Base-by-base conservation (phyloP, 2,329 filamentous ascomycete species). In the Arthroderma sp. region DNA sequence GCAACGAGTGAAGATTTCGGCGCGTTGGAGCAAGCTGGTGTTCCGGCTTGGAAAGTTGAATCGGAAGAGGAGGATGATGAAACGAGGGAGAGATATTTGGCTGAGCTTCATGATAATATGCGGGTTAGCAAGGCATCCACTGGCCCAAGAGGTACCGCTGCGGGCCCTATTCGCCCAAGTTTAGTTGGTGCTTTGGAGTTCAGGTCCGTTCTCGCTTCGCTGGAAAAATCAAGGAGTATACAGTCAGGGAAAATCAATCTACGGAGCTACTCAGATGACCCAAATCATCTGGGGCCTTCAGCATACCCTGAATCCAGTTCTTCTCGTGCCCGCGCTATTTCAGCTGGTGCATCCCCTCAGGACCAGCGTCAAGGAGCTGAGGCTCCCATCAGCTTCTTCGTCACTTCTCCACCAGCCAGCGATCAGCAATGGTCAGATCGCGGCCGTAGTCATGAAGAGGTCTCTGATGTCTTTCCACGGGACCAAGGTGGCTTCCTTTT, bases 141-240 rank as follows among this genome's bases (percentile, higher is more conserved):
- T 39, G 73, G 73, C 38, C 75, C 79, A 50, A 78, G 82, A 52
- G 81, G 81, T 51, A 86, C 73, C 39, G 78, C 85, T 2, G 75
- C 88, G 49, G 89, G 81, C 5, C 83, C 87, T 0, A 95, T 98
- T 50, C 76, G 91, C 37, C 89, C 91, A 1, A 96, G 91, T 68
- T 69, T 98, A 39, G 82, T 98, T 3, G 91, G 91, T 37, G 91
- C 85, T 6, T 70, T 98, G 46, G 91, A 98, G 63, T 98, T 98
- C 55, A 77, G 88, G 54, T 89, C 89, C 2, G 82, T 94, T 3
- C 69, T 98, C 38, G 82, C 85, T n/a, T 87, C 87, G 2, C 66
- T 98, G 46, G 81, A 93, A 55, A 83, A 80, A 51, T 84, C 86
- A 45, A 78, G 84, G 56, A 91, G 85, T 51, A 76, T 84, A 28